Percentiles rank a stretch among this genome's conserved stretches.
These are phyloP conservation scores for Candida fluviatilis DNA, from an alignment of 805 yeast genomes.

Conservation along the genomic window DNA sequence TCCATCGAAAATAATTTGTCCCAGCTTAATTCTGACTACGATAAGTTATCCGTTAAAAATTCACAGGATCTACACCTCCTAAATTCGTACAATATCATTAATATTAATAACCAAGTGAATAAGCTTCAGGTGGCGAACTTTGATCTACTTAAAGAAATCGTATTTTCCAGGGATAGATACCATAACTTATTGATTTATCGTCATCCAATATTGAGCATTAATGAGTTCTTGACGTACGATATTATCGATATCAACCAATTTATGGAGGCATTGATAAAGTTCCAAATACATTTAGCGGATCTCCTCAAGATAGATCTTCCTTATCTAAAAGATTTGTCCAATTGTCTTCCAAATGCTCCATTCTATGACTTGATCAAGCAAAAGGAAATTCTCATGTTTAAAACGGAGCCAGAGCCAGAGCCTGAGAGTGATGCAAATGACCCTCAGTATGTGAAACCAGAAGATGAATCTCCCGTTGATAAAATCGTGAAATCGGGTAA, in stretches of 20 bases:
- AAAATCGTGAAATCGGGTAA: constrained; percentile 29
- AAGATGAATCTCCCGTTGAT: constrained; percentile 12
- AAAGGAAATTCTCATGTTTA: constrained; percentile 27
- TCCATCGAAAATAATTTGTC: neutral
- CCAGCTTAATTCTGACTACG: neutral
- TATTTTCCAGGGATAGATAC: constrained; percentile 12
- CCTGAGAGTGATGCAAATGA: constrained; percentile 8
- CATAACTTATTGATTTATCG: constrained; percentile 13
- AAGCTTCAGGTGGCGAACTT: constrained; percentile 21
- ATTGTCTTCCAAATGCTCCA: constrained; percentile 18
- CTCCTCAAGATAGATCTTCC: constrained; percentile 21
- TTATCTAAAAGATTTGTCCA: constrained; percentile 19
- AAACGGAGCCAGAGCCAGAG: constrained; percentile 13
- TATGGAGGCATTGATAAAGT: constrained; percentile 22
- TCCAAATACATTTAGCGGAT: constrained; percentile 17
- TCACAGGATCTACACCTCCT: neutral
- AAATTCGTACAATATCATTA: neutral
- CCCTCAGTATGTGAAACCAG: neutral
- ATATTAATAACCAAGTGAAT: constrained; percentile 20
- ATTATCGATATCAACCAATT: constrained; percentile 26
- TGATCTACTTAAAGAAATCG: constrained; percentile 21
- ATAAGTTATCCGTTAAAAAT: neutral
- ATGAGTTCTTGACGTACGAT: constrained; percentile 24
- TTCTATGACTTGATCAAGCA: constrained; percentile 27
- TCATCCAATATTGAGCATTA: constrained; percentile 25